Base-by-base conservation (phyloP, 2,329 filamentous ascomycete genomes). In the Aspergillus brasiliensis region DNA sequence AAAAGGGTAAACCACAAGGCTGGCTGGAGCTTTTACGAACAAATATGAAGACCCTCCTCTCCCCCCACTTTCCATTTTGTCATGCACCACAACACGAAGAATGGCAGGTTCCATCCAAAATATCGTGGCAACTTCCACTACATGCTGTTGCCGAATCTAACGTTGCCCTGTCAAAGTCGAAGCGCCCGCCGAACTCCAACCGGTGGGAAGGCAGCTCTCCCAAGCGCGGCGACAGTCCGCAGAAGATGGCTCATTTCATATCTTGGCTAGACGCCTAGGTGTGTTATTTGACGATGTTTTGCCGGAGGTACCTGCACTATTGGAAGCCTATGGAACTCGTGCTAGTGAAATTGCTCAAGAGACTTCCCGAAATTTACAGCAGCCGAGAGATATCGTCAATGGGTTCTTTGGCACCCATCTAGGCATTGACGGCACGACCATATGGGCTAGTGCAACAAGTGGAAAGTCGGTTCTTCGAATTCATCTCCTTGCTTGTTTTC, bases 191-290 rank as follows among this genome's bases (percentile, higher is more conserved):
- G 78, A 81, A 58, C 80, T 71, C 40, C 62, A 66, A 17, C 65
- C 46, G 0, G 27, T 82, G 0, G 77, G 75, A 0, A 42, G 56
- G 0, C 38, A 58, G 0, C 58, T 82, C 0, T 75, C 78, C 0
- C 17, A 19, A 1, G 62, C 51, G 3, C 62, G 79, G 5, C 67
- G 69, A 21, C 17, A 70, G 0, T 66, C 74, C 2, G 80, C 80
- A 0, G 80, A 82, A 61, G 51, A 65, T 5, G 80, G 80, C 1
- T 51, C 42, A 1, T 46, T 60, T 0, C 79, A 82, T 57, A 61
- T 62, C 4, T 77, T 73, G 0, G 79, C 80, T 2, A 62, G 77
- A 17, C 73, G 69, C 34, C 71, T 82, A 0, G 79, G 73, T 1
- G 73, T 72, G 0, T 63, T 82, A 0, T 81, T 82, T 58, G 69